These are phyloP conservation scores for Candida namnaoensis DNA, from an alignment of 805 yeast genomes.

Conservation along the genomic window DNA sequence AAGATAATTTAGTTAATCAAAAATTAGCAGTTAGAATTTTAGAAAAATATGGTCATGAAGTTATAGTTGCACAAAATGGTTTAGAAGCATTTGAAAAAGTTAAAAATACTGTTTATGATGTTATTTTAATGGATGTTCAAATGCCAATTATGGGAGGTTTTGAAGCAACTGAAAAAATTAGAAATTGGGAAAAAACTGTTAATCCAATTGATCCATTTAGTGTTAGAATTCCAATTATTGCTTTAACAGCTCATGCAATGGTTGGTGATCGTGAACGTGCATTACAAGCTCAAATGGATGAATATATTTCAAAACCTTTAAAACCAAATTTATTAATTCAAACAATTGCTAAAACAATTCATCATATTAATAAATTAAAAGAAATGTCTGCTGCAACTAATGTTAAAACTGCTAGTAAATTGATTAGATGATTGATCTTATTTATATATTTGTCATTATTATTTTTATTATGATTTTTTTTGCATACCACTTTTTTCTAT, in stretches of 20 bases:
- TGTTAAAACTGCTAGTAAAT: too few relatives aligned
- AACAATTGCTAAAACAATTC: constrained; percentile 78
- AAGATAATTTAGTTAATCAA: constrained; percentile 82
- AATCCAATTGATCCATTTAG: constrained; percentile 63
- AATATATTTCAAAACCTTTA: constrained; percentile 79
- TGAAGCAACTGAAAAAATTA: constrained; percentile 79
- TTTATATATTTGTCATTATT: too few relatives aligned
- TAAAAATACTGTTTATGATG: constrained; percentile 60
- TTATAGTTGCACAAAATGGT: constrained; percentile 83
- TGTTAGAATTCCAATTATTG: constrained; percentile 79
- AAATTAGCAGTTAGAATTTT: constrained; percentile 78
- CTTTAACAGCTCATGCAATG: constrained; percentile 92
- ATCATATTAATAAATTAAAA: constrained; percentile 53
- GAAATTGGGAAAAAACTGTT: constrained; percentile 81
- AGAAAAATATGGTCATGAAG: constrained; percentile 79
- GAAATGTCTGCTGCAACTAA: constrained; percentile 23
- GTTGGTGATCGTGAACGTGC: constrained; percentile 86
- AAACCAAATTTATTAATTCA: constrained; percentile 78
- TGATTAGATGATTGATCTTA: too few relatives aligned
- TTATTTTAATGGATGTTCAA: constrained; percentile 86
- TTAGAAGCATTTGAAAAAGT: constrained; percentile 74
- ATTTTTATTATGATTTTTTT: too few relatives aligned
- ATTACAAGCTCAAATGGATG: constrained; percentile 87
- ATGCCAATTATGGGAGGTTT: constrained; percentile 96
- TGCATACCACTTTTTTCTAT: too few relatives aligned